Conservation (phyloP, 2,329 filamentous ascomycete species). For the Neurospora sp. region DNA sequence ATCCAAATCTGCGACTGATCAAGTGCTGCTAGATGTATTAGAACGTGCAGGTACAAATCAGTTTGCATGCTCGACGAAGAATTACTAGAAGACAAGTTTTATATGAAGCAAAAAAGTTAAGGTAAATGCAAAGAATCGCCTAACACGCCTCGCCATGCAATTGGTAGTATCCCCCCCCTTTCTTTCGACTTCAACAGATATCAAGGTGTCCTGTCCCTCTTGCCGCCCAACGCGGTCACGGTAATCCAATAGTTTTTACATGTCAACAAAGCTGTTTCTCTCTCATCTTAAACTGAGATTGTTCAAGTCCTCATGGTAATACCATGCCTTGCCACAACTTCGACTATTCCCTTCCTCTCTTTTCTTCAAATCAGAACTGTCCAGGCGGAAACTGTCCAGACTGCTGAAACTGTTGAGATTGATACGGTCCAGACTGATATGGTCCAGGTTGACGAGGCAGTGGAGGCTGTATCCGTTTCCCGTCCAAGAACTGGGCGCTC, state of each 20-base stretch:
- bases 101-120: not conserved
- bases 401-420: not conserved
- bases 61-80: not conserved
- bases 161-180: not conserved
- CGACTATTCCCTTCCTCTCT: not conserved
- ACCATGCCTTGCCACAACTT: not conserved
- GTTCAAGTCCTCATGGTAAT: too few species aligned
- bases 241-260: not conserved
- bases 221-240: not conserved
- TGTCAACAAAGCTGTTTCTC: not conserved
- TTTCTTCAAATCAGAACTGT: not conserved
- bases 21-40: not conserved
- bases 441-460: not conserved
- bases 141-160: not conserved
- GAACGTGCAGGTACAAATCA: not conserved
- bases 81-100: not conserved
- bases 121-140: not conserved
- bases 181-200: not conserved
- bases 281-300: not conserved
- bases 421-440: not conserved
- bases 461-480: slow-evolving; percentile 32
- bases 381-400: not conserved
- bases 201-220: not conserved
- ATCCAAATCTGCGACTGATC: not conserved
- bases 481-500: slow-evolving; percentile 46